Conservation (phyloP, 2,329 filamentous ascomycete genomes). For the Emmonsiellopsis sp. region DNA sequence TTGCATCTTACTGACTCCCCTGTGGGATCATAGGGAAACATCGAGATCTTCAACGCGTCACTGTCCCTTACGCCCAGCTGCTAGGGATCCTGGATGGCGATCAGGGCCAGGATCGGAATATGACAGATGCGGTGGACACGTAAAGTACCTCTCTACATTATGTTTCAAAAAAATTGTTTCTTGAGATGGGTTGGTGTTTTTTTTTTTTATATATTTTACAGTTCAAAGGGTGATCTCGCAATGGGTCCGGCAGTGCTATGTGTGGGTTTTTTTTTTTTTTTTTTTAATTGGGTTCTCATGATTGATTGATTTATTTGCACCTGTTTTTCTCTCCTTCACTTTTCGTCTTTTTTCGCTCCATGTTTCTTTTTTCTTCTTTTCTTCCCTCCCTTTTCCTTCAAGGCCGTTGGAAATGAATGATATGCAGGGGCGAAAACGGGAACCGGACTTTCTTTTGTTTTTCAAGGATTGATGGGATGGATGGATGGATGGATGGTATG, state of each 20-base stretch:
- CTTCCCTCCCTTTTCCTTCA: background rate
- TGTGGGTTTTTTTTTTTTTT: background rate
- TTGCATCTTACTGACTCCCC: constrained; percentile 23
- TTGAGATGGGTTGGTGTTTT: background rate
- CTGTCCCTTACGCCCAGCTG: constrained; percentile 87
- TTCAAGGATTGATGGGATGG: too few relatives aligned
- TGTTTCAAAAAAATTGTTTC: background rate
- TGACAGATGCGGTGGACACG: constrained; percentile 9
- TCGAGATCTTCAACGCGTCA: constrained; percentile 83
- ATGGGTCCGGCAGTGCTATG: background rate
- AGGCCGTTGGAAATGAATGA: background rate
- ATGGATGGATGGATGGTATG: too few relatives aligned
- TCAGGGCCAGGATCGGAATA: constrained; percentile 16
- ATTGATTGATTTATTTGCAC: background rate
- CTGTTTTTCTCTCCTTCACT: background rate
- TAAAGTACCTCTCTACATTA: background rate
- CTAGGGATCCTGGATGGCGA: constrained; percentile 45
- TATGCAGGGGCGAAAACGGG: too few relatives aligned
- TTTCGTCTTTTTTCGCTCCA: background rate
- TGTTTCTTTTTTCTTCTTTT: background rate
- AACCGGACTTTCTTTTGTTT: too few relatives aligned
- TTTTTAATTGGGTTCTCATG: background rate
- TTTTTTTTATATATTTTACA: background rate
- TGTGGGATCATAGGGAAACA: constrained; percentile 62
- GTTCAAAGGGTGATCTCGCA: background rate